phyloP scores from a whole-genome alignment of 495 filamentous ascomycete species.

The Copromyces sp. region DNA sequence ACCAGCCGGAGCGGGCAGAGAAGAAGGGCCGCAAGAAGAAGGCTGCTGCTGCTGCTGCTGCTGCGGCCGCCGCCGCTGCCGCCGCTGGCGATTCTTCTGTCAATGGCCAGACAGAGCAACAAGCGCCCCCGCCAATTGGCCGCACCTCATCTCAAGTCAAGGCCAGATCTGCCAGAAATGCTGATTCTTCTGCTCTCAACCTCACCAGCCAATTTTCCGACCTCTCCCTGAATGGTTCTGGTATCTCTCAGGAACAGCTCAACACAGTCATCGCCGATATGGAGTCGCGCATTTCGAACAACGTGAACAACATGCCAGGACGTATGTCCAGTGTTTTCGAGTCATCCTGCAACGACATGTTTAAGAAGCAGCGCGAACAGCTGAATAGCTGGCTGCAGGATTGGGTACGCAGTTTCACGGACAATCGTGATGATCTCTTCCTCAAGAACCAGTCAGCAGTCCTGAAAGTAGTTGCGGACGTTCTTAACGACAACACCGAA shows the following conservation, averaged over 20 bases:
- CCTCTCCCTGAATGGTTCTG: slow-evolving; percentile 5
- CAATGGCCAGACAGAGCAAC: slow-evolving; percentile 1
- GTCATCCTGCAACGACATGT: slow-evolving; percentile 22
- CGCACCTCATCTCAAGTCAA: slow-evolving; percentile 18
- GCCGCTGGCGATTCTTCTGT: slow-evolving; percentile 21
- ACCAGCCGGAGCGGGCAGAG: slow-evolving; percentile 32
- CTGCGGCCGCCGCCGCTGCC: slow-evolving; percentile 12
- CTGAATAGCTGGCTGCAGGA: slow-evolving; percentile 27
- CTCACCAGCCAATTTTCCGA: slow-evolving; percentile 9
- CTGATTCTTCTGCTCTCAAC: slow-evolving; percentile 10
- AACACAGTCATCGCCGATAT: slow-evolving; percentile 35
- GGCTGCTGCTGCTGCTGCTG: slow-evolving; percentile 23
- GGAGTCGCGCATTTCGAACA: slow-evolving; percentile 33
- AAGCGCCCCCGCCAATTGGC: slow-evolving; percentile 8
- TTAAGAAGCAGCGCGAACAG: slow-evolving; percentile 28
- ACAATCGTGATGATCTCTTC: slow-evolving; percentile 21
- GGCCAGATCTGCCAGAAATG: slow-evolving; percentile 18
- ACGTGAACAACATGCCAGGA: slow-evolving; percentile 34
- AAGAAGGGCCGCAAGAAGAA: slow-evolving; percentile 41
- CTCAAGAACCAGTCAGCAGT: slow-evolving; percentile 39
- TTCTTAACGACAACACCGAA: slow-evolving; percentile 84
- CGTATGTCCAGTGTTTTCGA: slow-evolving; percentile 31
- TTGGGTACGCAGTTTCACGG: slow-evolving; percentile 25
- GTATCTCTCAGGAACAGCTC: slow-evolving; percentile 32
- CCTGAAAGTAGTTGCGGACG: slow-evolving; percentile 75